Evolutionary conservation across 441 rosid species (phyloP).

Genomic region (Populus hybrid): DNA sequence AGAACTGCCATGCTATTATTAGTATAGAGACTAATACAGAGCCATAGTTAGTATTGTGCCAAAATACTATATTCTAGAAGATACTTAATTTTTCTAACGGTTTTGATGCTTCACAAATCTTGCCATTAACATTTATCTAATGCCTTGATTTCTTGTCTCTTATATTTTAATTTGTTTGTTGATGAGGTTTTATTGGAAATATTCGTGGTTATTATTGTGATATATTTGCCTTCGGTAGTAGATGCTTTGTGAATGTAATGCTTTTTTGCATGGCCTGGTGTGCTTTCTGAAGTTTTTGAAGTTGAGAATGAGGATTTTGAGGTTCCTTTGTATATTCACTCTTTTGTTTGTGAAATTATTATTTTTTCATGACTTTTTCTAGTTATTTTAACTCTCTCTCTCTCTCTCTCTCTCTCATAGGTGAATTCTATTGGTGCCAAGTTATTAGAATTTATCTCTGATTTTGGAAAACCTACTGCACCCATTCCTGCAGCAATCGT

Average conservation of each 20-base stretch:
- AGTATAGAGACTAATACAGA: no score
- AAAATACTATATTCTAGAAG: no score
- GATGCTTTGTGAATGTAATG: background rate
- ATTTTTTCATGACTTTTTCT: background rate
- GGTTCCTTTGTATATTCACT: background rate
- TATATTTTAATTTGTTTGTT: background rate
- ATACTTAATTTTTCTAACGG: no score
- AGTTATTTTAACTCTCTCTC: background rate
- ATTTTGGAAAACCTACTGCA: conserved; percentile 88
- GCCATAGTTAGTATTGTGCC: no score
- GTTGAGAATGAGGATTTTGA: background rate
- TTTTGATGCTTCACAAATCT: no score
- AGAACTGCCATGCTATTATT: no score
- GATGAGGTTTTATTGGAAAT: background rate
- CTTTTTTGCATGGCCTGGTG: background rate
- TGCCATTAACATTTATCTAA: no score
- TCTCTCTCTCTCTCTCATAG: conserved; percentile 36
- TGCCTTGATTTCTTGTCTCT: background rate
- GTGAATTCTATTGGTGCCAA: conserved; percentile 92
- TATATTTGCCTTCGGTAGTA: background rate
- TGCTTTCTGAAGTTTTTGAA: background rate
- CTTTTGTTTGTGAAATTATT: background rate
- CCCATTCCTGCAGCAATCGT: conserved; percentile 98
- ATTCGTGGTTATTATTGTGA: background rate
- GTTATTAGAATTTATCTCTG: conserved; percentile 87